These are phyloP conservation scores for Thecaphora frezii DNA, from an alignment of 1,284 basidiomycete species.

Conservation along the genomic window DNA sequence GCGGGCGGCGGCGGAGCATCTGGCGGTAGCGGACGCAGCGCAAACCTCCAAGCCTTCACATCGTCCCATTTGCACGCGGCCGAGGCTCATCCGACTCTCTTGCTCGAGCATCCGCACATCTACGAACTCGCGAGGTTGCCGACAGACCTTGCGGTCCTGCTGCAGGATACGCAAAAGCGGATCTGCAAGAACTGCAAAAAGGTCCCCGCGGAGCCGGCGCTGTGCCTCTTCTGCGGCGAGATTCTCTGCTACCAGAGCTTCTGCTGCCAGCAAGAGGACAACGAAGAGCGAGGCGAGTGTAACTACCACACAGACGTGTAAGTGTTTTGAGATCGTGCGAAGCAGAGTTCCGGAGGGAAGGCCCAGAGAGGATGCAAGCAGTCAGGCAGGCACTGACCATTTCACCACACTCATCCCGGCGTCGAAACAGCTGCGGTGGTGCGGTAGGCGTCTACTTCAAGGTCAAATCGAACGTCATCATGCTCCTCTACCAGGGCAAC, in stretches of 20 bases:
- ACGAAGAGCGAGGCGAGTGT: slow-evolving; percentile 72
- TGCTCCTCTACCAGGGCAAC: slow-evolving; percentile 87
- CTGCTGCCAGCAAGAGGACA: slow-evolving; percentile 79
- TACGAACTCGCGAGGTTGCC: slow-evolving; percentile 86
- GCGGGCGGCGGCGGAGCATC: not conserved
- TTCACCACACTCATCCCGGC: no score
- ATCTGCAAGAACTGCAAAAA: slow-evolving; percentile 77
- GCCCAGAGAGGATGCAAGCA: no score
- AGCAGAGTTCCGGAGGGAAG: no score
- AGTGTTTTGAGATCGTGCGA: not conserved
- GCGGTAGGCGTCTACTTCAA: slow-evolving; percentile 86
- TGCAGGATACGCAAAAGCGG: slow-evolving; percentile 70
- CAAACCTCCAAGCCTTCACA: slow-evolving; percentile 7
- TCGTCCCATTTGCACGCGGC: slow-evolving; percentile 37
- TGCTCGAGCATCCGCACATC: slow-evolving; percentile 74
- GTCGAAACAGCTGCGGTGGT: slow-evolving; percentile 69
- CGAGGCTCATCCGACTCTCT: slow-evolving; percentile 61
- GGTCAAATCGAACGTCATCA: slow-evolving; percentile 84
- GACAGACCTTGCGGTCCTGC: slow-evolving; percentile 76
- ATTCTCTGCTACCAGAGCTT: slow-evolving; percentile 88
- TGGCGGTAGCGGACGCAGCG: no score
- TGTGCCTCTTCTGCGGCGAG: slow-evolving; percentile 88
- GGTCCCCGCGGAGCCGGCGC: slow-evolving; percentile 80
- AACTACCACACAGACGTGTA: slow-evolving; percentile 88
- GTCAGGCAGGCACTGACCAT: no score